Percentiles rank a stretch among this genome's conserved stretches.
phyloP scores from a whole-genome alignment of 768 basidiomycete species.

The Exsudoporus frostii region DNA sequence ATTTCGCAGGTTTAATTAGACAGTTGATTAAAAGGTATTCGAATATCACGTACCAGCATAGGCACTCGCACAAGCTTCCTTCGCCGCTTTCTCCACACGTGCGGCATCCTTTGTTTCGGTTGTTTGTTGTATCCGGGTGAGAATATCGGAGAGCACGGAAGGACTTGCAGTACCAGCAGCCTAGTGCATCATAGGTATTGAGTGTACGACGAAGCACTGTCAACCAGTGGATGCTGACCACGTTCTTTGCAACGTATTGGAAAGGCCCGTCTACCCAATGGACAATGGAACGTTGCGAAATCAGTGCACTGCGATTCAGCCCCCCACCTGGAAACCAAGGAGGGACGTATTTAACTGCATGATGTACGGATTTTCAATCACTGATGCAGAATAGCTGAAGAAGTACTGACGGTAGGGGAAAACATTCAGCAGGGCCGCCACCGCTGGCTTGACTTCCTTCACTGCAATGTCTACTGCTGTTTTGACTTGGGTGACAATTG shows the following conservation, averaged over 20 bases:
- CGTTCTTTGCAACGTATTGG: conserved; percentile 6
- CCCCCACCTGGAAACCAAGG: conserved; percentile 11
- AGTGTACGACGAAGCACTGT: neutral
- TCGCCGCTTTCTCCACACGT: neutral
- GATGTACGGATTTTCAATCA: neutral
- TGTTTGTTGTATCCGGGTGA: neutral
- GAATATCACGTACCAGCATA: conserved; percentile 4
- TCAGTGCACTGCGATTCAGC: conserved; percentile 3
- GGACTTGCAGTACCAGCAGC: conserved; percentile 8
- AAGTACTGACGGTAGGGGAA: conserved; percentile 6
- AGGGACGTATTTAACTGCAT: conserved; percentile 2
- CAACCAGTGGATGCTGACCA: conserved; percentile 1
- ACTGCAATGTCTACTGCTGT: conserved; percentile 6
- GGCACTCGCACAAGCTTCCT: neutral
- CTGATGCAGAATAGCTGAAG: no score
- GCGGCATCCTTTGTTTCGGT: neutral
- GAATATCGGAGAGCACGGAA: conserved; percentile 11
- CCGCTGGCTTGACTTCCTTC: conserved; percentile 7
- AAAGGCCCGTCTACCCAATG: conserved; percentile 9
- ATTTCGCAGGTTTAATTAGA: neutral
- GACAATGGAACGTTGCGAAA: neutral
- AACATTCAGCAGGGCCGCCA: conserved; percentile 3
- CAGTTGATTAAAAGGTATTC: neutral
- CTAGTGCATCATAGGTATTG: neutral
- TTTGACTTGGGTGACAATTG: conserved; percentile 8